These are phyloP conservation scores for Dictyostelium purpureum DNA, from an alignment of 78 protist genomes.

Conservation along the genomic window DNA sequence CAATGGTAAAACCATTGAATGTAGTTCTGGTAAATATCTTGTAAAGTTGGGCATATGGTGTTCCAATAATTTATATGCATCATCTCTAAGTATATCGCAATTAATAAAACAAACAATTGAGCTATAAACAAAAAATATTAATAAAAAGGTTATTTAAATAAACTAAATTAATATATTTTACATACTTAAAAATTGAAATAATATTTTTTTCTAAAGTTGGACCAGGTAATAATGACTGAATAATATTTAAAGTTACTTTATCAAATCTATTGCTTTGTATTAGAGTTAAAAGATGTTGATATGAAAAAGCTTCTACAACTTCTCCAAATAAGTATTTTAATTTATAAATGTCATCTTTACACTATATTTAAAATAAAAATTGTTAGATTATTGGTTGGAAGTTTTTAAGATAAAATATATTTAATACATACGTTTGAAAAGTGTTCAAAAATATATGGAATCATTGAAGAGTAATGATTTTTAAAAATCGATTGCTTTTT, in stretches of 20 bases:
- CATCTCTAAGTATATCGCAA: not conserved
- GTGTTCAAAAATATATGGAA: conserved; percentile 7
- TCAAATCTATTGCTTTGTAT: conserved; percentile 24
- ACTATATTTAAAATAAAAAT: not conserved
- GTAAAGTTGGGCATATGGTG: not conserved
- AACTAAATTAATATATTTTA: no score
- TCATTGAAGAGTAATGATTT: conserved; percentile 9
- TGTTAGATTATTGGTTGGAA: not conserved
- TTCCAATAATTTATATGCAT: conserved; percentile 9
- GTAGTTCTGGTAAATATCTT: not conserved
- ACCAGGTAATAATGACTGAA: not conserved
- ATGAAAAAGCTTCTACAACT: conserved; percentile 13
- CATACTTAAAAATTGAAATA: conserved; percentile 3
- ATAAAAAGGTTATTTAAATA: no score
- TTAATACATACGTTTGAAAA: not conserved
- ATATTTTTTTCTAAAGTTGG: conserved; percentile 20
- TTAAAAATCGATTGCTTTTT: not conserved
- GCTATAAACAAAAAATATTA: no score
- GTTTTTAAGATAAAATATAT: not conserved
- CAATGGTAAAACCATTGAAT: not conserved
- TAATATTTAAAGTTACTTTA: not conserved
- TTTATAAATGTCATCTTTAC: not conserved
- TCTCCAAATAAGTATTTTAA: conserved; percentile 18
- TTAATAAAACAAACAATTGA: conserved; percentile 16
- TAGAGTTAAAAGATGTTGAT: conserved; percentile 1